Evolutionary conservation across 2,329 filamentous ascomycete species (phyloP), one percentile per base, ranked within the genome.

Genomic region (Claviceps sp.): DNA sequence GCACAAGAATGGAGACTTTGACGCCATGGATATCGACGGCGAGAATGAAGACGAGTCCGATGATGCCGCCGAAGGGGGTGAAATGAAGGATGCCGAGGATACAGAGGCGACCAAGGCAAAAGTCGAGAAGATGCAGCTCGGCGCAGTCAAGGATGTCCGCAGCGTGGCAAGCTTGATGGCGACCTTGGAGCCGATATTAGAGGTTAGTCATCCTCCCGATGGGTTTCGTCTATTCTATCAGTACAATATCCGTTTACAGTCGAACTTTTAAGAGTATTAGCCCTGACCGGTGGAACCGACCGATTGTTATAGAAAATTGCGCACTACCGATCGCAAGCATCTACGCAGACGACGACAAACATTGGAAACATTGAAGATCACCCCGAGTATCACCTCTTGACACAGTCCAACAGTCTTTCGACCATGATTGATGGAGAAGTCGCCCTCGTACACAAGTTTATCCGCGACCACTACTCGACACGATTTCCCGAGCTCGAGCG

Each of bases 361-460:
- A 73, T 93, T 55, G 89, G 89, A 60, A 90, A 87, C 52, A 83
- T 95, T 61, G 89, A 95, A 68, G 89, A 95, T 63, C 89, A 95
- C 61, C 89, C 89, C 50, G 89, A 95, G 66, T 95, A 95, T 68
- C 82, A 88, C 66, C 80, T 95, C 39, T 72, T 95, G 53, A 94
- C 88, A 38, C 84, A 93, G 65, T 89, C 89, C 16, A 95, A 95
- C 65, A 86, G 84, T 24, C 77, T 95, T 7, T 95, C 93, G 0
- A 94, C 91, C 5, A 85, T 87, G 56, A 96, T 97, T 59, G 90
- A 95, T 59, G 88, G 87, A 64, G 91, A 97, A 67, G 87, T 97
- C 46, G 86, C 87, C 38, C 78, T 93, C 7, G 87, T 97, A 22
- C 93, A 98, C 75, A 98, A 98, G 70, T 94, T 89, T 67, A 89